phyloP scores from a whole-genome alignment of 352 stramenopile species.

The Phytophthora colocasiae region DNA sequence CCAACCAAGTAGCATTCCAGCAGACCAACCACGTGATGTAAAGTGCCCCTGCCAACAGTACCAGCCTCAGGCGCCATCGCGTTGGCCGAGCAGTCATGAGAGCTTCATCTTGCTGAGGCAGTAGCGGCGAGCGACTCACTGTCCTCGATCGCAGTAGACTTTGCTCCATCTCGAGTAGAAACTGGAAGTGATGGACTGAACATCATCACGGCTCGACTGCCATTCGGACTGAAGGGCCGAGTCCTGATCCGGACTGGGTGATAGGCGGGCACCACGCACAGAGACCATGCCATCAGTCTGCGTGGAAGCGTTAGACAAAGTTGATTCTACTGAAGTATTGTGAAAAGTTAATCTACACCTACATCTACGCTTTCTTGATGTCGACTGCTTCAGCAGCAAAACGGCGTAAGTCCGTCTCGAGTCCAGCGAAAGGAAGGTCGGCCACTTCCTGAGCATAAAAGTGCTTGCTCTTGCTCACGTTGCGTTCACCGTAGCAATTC shows the following conservation, averaged over 20 bases:
- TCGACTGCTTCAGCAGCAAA: slow-evolving; percentile 36
- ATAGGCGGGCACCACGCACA: slow-evolving; percentile 27
- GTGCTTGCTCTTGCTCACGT: slow-evolving; percentile 34
- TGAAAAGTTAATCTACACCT: slow-evolving; percentile 23
- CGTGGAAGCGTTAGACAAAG: neutral
- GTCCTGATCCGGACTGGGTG: slow-evolving; percentile 17
- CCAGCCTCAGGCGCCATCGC: slow-evolving; percentile 6
- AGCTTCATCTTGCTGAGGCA: neutral
- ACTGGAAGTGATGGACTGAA: slow-evolving; percentile 7
- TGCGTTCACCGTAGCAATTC: slow-evolving; percentile 67
- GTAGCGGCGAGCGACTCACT: slow-evolving; percentile 8
- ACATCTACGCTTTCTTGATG: slow-evolving; percentile 28
- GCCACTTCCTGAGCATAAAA: slow-evolving; percentile 35
- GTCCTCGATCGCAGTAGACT: slow-evolving; percentile 18
- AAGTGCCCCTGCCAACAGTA: slow-evolving; percentile 16
- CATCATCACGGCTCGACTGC: neutral
- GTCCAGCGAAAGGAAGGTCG: slow-evolving; percentile 25
- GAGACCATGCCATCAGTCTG: slow-evolving; percentile 1
- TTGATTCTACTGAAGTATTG: slow-evolving; percentile 3
- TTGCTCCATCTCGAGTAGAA: slow-evolving; percentile 23
- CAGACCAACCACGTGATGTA: slow-evolving; percentile 23
- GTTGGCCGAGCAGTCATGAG: neutral
- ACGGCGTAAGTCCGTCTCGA: slow-evolving; percentile 33
- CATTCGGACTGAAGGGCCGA: neutral
- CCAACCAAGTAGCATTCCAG: slow-evolving; percentile 23